phyloP scores from a whole-genome alignment of 1,139 yeast species.

The Pichia sp. region DNA sequence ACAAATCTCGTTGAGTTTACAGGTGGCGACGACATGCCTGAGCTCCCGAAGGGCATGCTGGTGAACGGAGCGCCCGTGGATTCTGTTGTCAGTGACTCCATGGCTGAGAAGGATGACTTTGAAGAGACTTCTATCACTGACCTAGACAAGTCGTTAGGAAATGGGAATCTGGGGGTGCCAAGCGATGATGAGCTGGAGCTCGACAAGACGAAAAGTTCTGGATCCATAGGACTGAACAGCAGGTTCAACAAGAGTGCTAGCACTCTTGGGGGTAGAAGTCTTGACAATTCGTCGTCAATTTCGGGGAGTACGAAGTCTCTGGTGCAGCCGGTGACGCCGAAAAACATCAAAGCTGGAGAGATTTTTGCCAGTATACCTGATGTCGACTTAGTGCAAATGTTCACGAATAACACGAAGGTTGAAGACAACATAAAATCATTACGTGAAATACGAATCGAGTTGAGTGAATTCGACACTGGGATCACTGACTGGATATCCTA shows the following conservation, averaged over 20 bases:
- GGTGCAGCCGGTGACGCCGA: background rate
- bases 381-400: conserved; percentile 9
- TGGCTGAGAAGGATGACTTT: background rate
- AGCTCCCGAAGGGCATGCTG: conserved; percentile 1
- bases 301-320: conserved; percentile 2
- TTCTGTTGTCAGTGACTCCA: background rate
- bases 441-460: conserved; percentile 6
- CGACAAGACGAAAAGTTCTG: background rate
- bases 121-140: background rate
- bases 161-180: background rate
- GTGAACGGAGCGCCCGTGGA: background rate
- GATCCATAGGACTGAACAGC: background rate
- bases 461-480: conserved; percentile 11
- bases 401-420: conserved; percentile 3
- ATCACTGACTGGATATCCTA: conserved; percentile 13
- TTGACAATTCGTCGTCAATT: background rate
- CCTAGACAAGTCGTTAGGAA: background rate
- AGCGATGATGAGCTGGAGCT: background rate
- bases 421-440: conserved; percentile 7
- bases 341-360: background rate
- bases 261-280: background rate
- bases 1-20: conserved; percentile 1
- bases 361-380: conserved; percentile 8
- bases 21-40: background rate
- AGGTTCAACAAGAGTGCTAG: background rate